These are phyloP conservation scores for Volvox carteri DNA, from an alignment of 163 green algal species.

Conservation along the genomic window DNA sequence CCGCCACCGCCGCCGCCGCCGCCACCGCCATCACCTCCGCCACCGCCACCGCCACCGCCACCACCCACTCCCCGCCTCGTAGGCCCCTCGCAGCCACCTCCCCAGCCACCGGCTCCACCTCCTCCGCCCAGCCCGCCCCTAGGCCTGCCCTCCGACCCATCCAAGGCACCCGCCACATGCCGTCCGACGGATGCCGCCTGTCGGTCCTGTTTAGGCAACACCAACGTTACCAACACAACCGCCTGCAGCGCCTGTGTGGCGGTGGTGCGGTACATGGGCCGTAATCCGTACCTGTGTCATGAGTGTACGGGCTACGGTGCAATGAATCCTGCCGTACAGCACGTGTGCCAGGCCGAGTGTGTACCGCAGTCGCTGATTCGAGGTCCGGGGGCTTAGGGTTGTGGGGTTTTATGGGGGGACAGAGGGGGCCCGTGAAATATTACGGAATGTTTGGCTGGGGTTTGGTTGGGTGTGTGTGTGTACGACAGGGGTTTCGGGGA, in stretches of 20 bases:
- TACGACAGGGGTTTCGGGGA: no score
- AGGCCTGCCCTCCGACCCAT: background rate
- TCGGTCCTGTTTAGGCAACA: background rate
- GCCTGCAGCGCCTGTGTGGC: constrained; percentile 12
- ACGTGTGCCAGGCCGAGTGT: constrained; percentile 18
- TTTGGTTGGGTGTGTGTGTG: no score
- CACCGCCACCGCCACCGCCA: background rate
- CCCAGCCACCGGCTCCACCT: background rate
- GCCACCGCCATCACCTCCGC: background rate
- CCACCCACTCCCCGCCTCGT: background rate
- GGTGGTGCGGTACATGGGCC: background rate
- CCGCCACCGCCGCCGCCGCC: background rate
- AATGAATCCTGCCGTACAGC: background rate
- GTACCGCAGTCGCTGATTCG: background rate
- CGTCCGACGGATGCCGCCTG: background rate
- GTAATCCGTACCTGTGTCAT: constrained; percentile 10
- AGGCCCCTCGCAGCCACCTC: background rate
- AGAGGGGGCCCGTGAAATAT: no score
- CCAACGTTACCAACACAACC: background rate
- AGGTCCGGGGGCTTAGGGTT: no score
- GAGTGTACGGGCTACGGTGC: background rate
- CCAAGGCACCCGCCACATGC: background rate
- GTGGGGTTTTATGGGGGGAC: no score
- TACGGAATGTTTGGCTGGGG: no score
- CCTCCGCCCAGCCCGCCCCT: background rate